Evolutionary conservation across 2,329 filamentous ascomycete species (phyloP).

Genomic region (Fusarium paranaense): DNA sequence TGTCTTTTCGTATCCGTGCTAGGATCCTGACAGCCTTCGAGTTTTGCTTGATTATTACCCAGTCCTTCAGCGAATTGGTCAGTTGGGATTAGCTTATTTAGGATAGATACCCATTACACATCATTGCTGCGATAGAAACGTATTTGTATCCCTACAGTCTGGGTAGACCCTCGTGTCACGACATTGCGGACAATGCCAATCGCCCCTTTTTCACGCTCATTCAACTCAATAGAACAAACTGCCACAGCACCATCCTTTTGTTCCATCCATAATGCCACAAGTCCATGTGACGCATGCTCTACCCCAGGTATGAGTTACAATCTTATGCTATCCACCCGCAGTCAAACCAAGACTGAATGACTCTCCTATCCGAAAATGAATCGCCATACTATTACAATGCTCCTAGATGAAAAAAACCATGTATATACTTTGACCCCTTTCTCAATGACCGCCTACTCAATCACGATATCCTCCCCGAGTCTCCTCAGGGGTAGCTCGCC

Average conservation of each 20-base stretch:
- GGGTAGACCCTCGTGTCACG: neutral
- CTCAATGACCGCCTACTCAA: constrained; percentile 41
- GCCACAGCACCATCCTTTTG: neutral
- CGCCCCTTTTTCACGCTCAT: neutral
- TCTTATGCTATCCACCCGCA: neutral
- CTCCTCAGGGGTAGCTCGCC: constrained; percentile 48
- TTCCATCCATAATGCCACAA: neutral
- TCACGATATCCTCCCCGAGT: constrained; percentile 48
- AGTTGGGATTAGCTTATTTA: neutral
- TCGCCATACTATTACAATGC: constrained; percentile 28
- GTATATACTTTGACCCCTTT: neutral
- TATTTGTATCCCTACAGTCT: neutral
- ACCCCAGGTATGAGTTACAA: neutral
- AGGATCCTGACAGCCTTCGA: neutral
- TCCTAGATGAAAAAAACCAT: neutral
- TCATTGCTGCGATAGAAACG: neutral
- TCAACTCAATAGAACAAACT: neutral
- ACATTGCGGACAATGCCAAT: neutral
- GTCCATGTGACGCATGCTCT: neutral
- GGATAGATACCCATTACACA: neutral
- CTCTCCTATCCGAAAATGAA: neutral
- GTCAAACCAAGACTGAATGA: neutral
- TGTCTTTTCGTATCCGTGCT: neutral
- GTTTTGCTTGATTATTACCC: neutral
- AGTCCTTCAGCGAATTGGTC: neutral